Base-by-base conservation (phyloP, 1,139 yeast genomes). In the Saccharomyces hybrid region DNA sequence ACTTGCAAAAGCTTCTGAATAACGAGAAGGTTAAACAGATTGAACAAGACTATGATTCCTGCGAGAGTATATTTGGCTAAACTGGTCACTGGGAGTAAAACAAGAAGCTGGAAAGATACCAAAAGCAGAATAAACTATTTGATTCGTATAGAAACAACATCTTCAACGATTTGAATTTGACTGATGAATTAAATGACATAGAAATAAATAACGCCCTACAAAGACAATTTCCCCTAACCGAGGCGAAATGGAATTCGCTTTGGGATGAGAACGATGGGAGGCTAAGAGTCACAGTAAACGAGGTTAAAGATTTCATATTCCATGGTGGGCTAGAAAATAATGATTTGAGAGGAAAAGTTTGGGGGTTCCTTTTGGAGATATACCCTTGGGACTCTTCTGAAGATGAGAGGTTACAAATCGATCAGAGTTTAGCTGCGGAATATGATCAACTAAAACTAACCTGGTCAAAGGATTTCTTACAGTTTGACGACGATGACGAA, bases 11-110 rank as follows among this genome's bases (percentile, higher is more conserved):
- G 55, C 70, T 88, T 58, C 74, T 93, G 53, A 79, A 77, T 56
- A 84, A 85, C 60, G 95, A 96, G 0, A 96, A 90, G 63, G 95
- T 91, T 4, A 80, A 78, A 62, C 80, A 78, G 55, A 81, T 91
- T 28, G 89, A 95, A 55, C 90, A 89, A 60, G 99, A 93, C 60
- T 93, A 90, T 68, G 98, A 91, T 65, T 84, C 93, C 51, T n/a
- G 97, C 97, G 0, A 78, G 91, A 53, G 87, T 90, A 3, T 93
- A 90, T 68, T 75, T 93, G 58, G 98, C 99, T 4, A 90, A 90
- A 90, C 73, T 93, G 99, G 99, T 98, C 99, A 0, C 80, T 89
- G 64, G 90, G 90, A 46, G 95, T 93, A 27, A 95, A 93, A 62
- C 95, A 90, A 64, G 96, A 93, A 67, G 95, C 97, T n/a, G 1